phyloP scores from a whole-genome alignment of 2,329 filamentous ascomycete genomes.

The Fusarium sororula region DNA sequence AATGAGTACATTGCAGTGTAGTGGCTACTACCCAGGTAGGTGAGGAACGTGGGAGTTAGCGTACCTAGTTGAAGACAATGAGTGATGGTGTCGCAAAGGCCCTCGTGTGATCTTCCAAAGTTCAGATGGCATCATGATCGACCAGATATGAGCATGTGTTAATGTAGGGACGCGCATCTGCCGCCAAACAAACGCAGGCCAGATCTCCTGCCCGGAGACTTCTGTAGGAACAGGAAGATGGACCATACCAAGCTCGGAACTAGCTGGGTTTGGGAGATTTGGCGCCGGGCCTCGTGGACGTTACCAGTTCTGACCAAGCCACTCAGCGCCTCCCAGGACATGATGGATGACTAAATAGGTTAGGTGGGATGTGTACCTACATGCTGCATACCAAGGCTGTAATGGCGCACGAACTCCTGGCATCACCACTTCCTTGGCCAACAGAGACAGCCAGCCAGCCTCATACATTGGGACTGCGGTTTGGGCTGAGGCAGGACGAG shows the following conservation, averaged over 20 bases:
- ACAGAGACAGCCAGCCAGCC: slow-evolving; percentile 12
- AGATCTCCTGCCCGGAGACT: slow-evolving; percentile 30
- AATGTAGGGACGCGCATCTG: slow-evolving; percentile 40
- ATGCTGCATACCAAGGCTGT: slow-evolving; percentile 29
- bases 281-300: slow-evolving; percentile 38
- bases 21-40: background rate
- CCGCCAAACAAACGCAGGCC: slow-evolving; percentile 32
- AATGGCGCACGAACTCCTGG: slow-evolving; percentile 27
- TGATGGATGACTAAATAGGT: slow-evolving; percentile 22
- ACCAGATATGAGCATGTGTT: slow-evolving; percentile 21
- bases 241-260: slow-evolving; percentile 22
- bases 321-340: slow-evolving; percentile 24
- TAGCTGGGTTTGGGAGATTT: slow-evolving; percentile 34
- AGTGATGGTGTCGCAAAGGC: slow-evolving; percentile 16
- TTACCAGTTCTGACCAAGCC: slow-evolving; percentile 37
- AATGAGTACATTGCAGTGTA: background rate
- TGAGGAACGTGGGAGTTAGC: background rate
- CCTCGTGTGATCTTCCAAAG: slow-evolving; percentile 26
- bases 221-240: slow-evolving; percentile 36
- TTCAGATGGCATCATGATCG: slow-evolving; percentile 34
- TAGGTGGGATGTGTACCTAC: slow-evolving; percentile 33
- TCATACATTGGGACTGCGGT: background rate
- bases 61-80: slow-evolving; percentile 6
- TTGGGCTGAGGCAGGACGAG: slow-evolving; percentile 13
- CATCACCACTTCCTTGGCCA: slow-evolving; percentile 15